Evolutionary conservation across 2,329 filamentous ascomycete species (phyloP), one percentile per base, ranked within the genome.

Genomic region (Alternaria angustiovoidea): DNA sequence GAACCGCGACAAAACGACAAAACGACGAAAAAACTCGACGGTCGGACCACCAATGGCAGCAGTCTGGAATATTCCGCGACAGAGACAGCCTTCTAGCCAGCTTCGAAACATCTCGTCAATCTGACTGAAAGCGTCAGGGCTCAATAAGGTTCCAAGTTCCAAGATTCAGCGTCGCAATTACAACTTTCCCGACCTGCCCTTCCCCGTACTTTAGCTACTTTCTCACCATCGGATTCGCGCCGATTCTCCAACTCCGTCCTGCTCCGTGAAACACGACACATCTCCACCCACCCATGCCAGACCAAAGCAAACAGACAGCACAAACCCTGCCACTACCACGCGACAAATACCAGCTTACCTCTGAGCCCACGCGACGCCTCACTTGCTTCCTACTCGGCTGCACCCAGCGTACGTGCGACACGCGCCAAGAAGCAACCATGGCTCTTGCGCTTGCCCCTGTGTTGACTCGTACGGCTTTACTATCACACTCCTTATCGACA

Each of bases 351-450:
- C 38, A 38, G 53, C 22, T 16, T 59, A 7, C 51, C 52, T 48
- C 14, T 34, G 30, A 41, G 60, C 59, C 62, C 52, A 55, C 44
- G 48, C 41, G 46, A 44, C 51, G 26, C 52, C 41, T 54, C 47
- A 36, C 43, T 57, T 57, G 22, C 41, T 43, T 26, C 39, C 32
- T 26, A 38, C 46, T 34, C 46, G 32, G 32, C 46, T 46, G 28
- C 30, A 49, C 32, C 46, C 46, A 36, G 46, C 46, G 46, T 49
- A 38, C 47, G 51, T 61, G 61, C 54, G 28, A 58, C 54, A 26
- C 39, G 28, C 42, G 57, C 63, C 48, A 63, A 61, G 57, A 42
- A 46, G 52, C 41, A 46, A 57, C 43, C 48, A 54, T 47, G 57
- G 57, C 57, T 51, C 57, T 56, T 52, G 55, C 55, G 52, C 26